Evolutionary conservation across 305 asterid species (phyloP).

Genomic region (Rubia tinctorum): DNA sequence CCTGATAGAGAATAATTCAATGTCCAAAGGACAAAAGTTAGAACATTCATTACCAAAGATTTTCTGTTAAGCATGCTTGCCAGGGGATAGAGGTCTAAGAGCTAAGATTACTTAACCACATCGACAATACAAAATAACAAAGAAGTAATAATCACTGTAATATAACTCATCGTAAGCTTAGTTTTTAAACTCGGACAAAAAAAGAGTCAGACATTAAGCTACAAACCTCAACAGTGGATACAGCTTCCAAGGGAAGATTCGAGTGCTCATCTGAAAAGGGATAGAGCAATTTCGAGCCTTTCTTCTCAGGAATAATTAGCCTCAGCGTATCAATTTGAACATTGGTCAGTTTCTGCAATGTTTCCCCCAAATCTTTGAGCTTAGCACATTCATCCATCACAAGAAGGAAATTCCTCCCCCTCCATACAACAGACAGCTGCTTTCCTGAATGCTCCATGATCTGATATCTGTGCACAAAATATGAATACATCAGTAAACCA

Average conservation of each 20-base stretch:
- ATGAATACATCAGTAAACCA: not conserved
- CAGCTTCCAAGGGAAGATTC: slow-evolving; percentile 45
- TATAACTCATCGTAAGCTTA: not conserved
- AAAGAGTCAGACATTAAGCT: not conserved
- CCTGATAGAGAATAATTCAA: slow-evolving; percentile 39
- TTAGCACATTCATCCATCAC: slow-evolving; percentile 50
- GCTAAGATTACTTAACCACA: not conserved
- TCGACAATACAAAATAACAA: not conserved
- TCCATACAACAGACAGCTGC: slow-evolving; percentile 59
- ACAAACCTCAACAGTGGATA: slow-evolving; percentile 53
- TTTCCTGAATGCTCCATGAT: slow-evolving; percentile 43
- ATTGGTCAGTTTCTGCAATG: slow-evolving; percentile 60
- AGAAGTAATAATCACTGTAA: not conserved
- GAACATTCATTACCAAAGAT: not conserved
- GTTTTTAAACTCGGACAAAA: not conserved
- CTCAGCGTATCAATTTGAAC: slow-evolving; percentile 69
- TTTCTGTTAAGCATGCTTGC: not conserved
- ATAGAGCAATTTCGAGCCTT: slow-evolving; percentile 57
- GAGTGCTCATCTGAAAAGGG: slow-evolving; percentile 86
- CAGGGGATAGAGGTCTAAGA: slow-evolving; percentile 1
- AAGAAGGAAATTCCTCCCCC: slow-evolving; percentile 52
- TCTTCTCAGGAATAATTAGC: slow-evolving; percentile 59
- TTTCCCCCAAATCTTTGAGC: slow-evolving; percentile 73
- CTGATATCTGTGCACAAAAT: slow-evolving; percentile 31
- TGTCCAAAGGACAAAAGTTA: not conserved